A percentile compares a stretch with the other conserved stretches of the same genome.
These are phyloP conservation scores for Talaromyces islandicus DNA, from an alignment of 2,329 filamentous ascomycete species.

Conservation along the genomic window DNA sequence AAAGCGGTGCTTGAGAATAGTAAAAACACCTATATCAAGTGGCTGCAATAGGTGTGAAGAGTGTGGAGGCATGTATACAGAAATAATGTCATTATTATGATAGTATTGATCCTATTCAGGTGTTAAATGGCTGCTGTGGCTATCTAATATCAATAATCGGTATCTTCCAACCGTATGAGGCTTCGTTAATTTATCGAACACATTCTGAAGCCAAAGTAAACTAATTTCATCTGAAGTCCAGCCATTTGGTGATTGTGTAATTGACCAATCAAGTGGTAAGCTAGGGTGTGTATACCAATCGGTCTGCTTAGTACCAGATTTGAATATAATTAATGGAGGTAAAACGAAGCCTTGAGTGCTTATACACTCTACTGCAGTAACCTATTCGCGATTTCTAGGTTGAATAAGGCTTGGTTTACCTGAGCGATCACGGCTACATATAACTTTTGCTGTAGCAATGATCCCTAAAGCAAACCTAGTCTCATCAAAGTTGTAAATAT, in stretches of 20 bases:
- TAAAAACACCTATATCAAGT: neutral
- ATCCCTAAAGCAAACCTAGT: neutral
- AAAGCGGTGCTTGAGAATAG: neutral
- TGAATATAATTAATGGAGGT: too few species aligned
- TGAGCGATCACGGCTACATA: neutral
- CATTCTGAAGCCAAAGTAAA: too few species aligned
- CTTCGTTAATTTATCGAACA: too few species aligned
- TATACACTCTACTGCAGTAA: neutral
- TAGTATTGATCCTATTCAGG: slow-evolving; percentile 7
- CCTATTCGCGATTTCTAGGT: too few species aligned
- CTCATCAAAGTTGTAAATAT: neutral
- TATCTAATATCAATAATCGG: too few species aligned
- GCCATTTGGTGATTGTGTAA: neutral
- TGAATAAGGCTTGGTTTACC: too few species aligned
- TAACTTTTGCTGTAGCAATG: neutral
- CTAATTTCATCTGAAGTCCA: neutral
- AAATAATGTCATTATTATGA: slow-evolving; percentile 13
- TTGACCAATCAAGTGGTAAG: neutral
- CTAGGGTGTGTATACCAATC: neutral
- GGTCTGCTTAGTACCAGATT: too few species aligned
- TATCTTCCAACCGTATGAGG: neutral
- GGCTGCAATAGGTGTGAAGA: slow-evolving; percentile 25
- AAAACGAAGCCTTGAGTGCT: neutral
- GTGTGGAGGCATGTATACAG: slow-evolving; percentile 25
- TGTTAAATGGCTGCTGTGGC: neutral